Evolutionary conservation across 2,329 filamentous ascomycete species (phyloP), one percentile per base, ranked within the genome.

Genomic region (Diaporthe sp.): DNA sequence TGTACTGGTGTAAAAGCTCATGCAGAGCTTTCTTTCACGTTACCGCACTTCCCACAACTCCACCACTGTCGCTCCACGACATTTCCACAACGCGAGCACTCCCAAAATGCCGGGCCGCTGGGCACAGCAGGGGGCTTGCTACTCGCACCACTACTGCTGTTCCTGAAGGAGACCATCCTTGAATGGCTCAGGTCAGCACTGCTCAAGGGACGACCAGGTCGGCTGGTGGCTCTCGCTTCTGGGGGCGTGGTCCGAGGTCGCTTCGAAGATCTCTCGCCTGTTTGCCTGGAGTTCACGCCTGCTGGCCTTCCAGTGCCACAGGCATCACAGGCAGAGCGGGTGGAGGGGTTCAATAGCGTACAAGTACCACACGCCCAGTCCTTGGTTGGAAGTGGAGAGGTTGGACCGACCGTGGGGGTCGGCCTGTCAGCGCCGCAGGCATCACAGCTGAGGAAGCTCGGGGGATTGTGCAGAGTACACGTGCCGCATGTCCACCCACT

Each of bases 401-500:
- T 45, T 73, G n/a, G 19, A 30, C 38, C 38, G 28, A 22, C 25
- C 5, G 40, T 45, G n/a, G 81, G 78, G 30, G 79, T 80, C 15
- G 81, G 80, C 71, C 86, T 83, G 78, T 88, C 84, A 13, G 80
- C 81, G 13, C 86, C 87, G 77, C 91, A 92, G 7, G 88, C 90
- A 76, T 90, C 89, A 78, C 91, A 92, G 77, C 83, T 87, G 35
- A 89, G 82, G 76, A 83, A 89, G n/a, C 77, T 82, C 12, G 81
- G 74, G 1, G 87, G 87, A 77, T 92, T 92, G 73, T 87, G 84
- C 30, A 92, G 82, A 0, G 91, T 92, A 78, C 91, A 92, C 17
- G 86, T 80, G 28, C 81, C 79, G 77, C 91, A 92, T 13, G 83
- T 84, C 91, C 91, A 92, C 38, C 81, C 81, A 55, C 68, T 78